Percentiles rank a stretch among this genome's conserved stretches.
Evolutionary conservation across 495 filamentous ascomycete species (phyloP).

Genomic region (Pseudomonodictys pantanalensis): DNA sequence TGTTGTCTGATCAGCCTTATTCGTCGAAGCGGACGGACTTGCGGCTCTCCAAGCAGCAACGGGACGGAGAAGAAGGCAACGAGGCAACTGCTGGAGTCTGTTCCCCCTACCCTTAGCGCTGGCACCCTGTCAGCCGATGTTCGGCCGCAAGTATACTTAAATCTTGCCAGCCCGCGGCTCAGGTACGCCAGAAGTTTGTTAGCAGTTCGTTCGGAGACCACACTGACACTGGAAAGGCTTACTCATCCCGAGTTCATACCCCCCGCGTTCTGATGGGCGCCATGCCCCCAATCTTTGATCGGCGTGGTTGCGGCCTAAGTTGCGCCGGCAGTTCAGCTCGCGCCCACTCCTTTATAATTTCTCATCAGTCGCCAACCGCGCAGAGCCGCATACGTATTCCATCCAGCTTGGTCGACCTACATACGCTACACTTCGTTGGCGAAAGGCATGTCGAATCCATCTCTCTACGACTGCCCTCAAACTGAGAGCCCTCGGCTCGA

Average conservation of each 20-base stretch:
- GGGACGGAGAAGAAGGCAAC: constrained; percentile 6
- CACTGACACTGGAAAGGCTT: constrained; percentile 27
- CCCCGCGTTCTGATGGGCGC: neutral
- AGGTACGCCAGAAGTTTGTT: constrained; percentile 6
- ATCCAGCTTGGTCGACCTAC: constrained; percentile 5
- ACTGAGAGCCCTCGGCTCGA: too few relatives aligned
- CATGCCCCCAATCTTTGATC: constrained; percentile 11
- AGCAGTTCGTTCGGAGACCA: neutral
- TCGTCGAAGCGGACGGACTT: neutral
- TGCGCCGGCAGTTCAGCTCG: constrained; percentile 15
- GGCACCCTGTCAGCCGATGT: constrained; percentile 16
- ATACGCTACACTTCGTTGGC: neutral
- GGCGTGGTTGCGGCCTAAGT: constrained; percentile 5
- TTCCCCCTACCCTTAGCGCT: neutral
- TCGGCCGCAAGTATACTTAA: constrained; percentile 23
- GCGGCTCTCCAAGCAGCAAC: constrained; percentile 1
- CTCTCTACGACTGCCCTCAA: neutral
- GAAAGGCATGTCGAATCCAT: neutral
- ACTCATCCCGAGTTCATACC: constrained; percentile 14
- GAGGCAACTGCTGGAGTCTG: constrained; percentile 25
- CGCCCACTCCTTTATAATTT: constrained; percentile 25
- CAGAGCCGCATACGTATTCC: constrained; percentile 27
- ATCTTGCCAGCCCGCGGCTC: constrained; percentile 13
- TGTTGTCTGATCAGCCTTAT: neutral
- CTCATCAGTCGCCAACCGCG: neutral